Base-by-base conservation (phyloP, 306 rosid genomes). In the Vachellia pachyceras region DNA sequence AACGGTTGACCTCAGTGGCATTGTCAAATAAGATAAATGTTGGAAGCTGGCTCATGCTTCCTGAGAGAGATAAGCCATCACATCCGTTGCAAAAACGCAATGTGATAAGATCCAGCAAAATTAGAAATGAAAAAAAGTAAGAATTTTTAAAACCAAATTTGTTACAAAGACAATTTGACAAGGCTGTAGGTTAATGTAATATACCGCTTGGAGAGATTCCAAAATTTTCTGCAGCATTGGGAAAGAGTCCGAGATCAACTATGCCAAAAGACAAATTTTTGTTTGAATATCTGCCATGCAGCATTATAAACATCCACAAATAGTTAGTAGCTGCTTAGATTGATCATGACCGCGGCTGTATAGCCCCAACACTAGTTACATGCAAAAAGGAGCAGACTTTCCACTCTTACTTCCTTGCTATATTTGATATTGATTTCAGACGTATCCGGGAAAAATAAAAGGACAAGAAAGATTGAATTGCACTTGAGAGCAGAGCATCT, bases 211-310 rank as follows among this genome's bases (percentile, higher is more conserved):
- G 87, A 65, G 92, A 91, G 78, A 95, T 89, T 84, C 98, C 98
- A 80, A 93, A 90, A 33, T 86, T 87, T 72, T 81, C 93, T 8
- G 97, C 97, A 71, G 94, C 96, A 77, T 91, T 95, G 76, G 99
- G 99, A 87, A 95, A 95, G 83, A 95, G 89, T 40, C 99, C 98
- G 69, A 95, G 93, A 80, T 93, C 94, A 88, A 95, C 90, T 77
- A 89, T 88, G 83, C 94, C 99, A 85, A 93, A 93, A 57, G 98
- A 91, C 36, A 95, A 87, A 72, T 72, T 89, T 89, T 88, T 95
- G 92, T 79, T 93, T 25, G 99, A 93, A 82, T 95, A 95, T 84
- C 99, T 95, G 92, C 82, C 40, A 77, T 8, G 69, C 39, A 54
- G 72, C 80, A 68, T 80, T 72, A 88, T 35, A 60, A 83, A 65